phyloP scores from a whole-genome alignment of 305 asterid genomes.

The Plantago rigida region DNA sequence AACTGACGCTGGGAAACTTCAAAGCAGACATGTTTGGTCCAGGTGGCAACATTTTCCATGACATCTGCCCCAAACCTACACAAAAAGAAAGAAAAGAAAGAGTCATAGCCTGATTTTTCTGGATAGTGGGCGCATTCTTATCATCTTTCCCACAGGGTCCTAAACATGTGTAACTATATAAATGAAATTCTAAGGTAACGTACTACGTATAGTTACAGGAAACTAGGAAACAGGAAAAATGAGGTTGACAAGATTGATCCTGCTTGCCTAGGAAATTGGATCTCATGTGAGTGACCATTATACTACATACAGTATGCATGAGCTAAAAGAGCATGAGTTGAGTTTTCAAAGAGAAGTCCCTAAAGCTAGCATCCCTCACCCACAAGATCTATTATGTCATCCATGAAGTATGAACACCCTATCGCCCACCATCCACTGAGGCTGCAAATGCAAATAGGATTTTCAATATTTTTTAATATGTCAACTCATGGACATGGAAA shows the following conservation, averaged over 20 bases:
- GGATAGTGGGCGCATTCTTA: background rate
- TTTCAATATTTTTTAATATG: too few species aligned
- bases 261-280: background rate
- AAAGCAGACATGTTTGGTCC: constrained; percentile 74
- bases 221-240: background rate
- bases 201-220: background rate
- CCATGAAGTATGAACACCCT: background rate
- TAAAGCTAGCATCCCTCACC: background rate
- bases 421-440: background rate
- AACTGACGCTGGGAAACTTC: constrained; percentile 55
- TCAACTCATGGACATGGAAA: too few species aligned
- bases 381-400: background rate
- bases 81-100: constrained; percentile 13
- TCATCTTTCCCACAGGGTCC: background rate
- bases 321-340: background rate
- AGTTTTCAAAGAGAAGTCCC: background rate
- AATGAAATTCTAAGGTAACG: background rate
- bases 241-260: background rate
- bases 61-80: constrained; percentile 92
- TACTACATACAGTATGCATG: constrained; percentile 1
- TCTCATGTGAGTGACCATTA: background rate
- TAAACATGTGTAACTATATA: background rate
- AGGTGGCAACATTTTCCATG: constrained; percentile 77
- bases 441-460: background rate
- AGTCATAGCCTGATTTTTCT: background rate